Conservation (phyloP, 106 monocot genomes). For the Narthecium ossifragum region DNA sequence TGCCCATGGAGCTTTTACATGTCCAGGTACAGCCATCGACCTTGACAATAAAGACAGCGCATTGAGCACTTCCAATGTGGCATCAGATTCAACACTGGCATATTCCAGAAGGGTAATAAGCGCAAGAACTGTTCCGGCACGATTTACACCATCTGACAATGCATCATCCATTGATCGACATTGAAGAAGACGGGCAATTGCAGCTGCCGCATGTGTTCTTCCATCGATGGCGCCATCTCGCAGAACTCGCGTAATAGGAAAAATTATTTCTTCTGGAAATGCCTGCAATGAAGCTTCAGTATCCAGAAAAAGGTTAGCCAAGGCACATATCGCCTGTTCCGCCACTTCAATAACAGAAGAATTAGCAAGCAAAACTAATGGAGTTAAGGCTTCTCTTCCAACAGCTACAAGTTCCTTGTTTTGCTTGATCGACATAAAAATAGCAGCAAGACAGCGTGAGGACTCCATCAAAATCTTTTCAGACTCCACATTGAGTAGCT, state of each 20-base stretch:
- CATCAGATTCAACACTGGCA: slow-evolving; percentile 52
- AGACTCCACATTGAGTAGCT: slow-evolving; percentile 61
- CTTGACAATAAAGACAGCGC: slow-evolving; percentile 68
- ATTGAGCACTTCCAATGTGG: slow-evolving; percentile 85
- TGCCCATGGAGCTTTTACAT: slow-evolving; percentile 51
- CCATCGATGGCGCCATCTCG: slow-evolving; percentile 80
- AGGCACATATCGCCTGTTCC: slow-evolving; percentile 82
- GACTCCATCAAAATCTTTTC: slow-evolving; percentile 53
- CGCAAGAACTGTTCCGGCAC: slow-evolving; percentile 76
- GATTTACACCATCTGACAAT: slow-evolving; percentile 59
- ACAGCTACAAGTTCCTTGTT: slow-evolving; percentile 80
- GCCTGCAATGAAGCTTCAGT: slow-evolving; percentile 52
- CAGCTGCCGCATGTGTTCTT: slow-evolving; percentile 88
- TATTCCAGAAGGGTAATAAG: slow-evolving; percentile 74
- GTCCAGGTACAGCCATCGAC: slow-evolving; percentile 26
- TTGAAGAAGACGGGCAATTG: slow-evolving; percentile 79
- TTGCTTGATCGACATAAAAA: slow-evolving; percentile 88
- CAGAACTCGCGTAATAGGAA: slow-evolving; percentile 68
- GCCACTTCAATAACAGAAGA: slow-evolving; percentile 75
- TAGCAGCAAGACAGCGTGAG: slow-evolving; percentile 75
- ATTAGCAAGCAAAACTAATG: slow-evolving; percentile 52
- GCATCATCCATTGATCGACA: slow-evolving; percentile 35
- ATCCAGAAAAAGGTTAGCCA: slow-evolving; percentile 92
- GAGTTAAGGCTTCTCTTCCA: slow-evolving; percentile 52
- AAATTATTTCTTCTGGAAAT: slow-evolving; percentile 60